Evolutionary conservation across 2,329 filamentous ascomycete species (phyloP).

Genomic region (Conoideocrella luteorostrata): DNA sequence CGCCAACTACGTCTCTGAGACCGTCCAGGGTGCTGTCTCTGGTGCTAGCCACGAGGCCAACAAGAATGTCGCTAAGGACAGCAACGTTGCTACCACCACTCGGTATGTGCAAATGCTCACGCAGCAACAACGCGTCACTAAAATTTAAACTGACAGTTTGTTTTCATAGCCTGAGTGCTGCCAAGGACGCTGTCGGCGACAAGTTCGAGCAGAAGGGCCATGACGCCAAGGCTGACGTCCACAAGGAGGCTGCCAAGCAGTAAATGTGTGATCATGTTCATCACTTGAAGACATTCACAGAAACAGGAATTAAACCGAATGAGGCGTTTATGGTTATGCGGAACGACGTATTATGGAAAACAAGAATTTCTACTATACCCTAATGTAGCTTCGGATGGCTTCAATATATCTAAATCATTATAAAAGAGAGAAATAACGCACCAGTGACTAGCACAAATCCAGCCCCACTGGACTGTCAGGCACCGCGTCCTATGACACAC

Average conservation of each 20-base stretch:
- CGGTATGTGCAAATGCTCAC: too few species aligned
- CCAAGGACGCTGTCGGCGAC: constrained; percentile 44
- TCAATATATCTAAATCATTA: too few species aligned
- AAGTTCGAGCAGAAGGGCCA: constrained; percentile 38
- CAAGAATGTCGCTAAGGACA: constrained; percentile 62
- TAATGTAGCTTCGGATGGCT: background rate
- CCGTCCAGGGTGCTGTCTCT: constrained; percentile 49
- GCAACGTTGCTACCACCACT: constrained; percentile 43
- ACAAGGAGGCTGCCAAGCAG: constrained; percentile 31
- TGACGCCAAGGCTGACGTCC: constrained; percentile 34
- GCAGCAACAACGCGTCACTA: too few species aligned
- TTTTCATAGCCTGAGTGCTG: constrained; percentile 32
- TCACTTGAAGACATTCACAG: background rate
- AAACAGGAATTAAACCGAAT: background rate
- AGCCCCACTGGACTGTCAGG: too few species aligned
- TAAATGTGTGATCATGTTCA: constrained; percentile 12
- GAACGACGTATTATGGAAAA: background rate
- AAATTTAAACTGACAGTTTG: background rate
- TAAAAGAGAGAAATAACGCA: background rate
- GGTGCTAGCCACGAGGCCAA: constrained; percentile 62
- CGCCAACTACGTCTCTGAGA: constrained; percentile 64
- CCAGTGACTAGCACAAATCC: background rate
- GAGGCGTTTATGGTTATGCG: background rate
- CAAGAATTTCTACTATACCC: background rate
- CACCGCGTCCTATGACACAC: too few species aligned